Base-by-base conservation (phyloP, 1,284 basidiomycete genomes). In the Rhodotorula sp. region DNA sequence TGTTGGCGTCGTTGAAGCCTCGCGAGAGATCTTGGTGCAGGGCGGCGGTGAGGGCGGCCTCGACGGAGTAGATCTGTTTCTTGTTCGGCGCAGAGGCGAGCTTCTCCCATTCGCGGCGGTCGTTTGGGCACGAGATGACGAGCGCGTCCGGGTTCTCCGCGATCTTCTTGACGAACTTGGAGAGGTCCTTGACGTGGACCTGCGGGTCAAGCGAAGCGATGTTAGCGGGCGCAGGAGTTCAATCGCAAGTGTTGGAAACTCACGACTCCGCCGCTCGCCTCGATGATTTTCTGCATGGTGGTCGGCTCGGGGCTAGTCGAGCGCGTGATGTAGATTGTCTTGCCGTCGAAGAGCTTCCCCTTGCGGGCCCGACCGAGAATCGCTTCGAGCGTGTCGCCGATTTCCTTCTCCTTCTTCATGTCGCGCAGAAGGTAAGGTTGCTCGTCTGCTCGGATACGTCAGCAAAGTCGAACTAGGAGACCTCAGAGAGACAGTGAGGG, bases 321-420 rank as follows among this genome's bases (percentile, higher is more conserved):
- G 8, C 44, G 55, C 10, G 89, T 91, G 64, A 91, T 80, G 75
- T 90, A 91, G 80, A 93, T 90, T 0, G 83, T 85, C 77, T 85
- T 85, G 7, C 85, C 85, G 11, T 83, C 81, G 67, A 93, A 86
- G 2, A 92, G 77, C 55, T 82, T 80, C 18, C 85, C 85, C 26
- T 81, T 78, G 31, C 81, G 79, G 1, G 89, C 87, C 3, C 86
- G 83, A 34, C 78, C 77, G 16, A 91, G 80, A 0, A 88, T 85
- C 9, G 87, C 85, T 0, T 77, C 75, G 2, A 92, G 83, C 50
- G 84, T 85, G 80, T 91, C 86, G 1, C 80, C 80, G 78, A 86
- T 87, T 76, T 87, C 89, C 66, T 79, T 78, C 78, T 92, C 91
- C 40, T 83, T 85, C 7, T 76, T 82, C 5, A 81, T 79, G 77